phyloP scores from a whole-genome alignment of 192 early-diverging fungal genomes.

The Paraglomus brasilianum region DNA sequence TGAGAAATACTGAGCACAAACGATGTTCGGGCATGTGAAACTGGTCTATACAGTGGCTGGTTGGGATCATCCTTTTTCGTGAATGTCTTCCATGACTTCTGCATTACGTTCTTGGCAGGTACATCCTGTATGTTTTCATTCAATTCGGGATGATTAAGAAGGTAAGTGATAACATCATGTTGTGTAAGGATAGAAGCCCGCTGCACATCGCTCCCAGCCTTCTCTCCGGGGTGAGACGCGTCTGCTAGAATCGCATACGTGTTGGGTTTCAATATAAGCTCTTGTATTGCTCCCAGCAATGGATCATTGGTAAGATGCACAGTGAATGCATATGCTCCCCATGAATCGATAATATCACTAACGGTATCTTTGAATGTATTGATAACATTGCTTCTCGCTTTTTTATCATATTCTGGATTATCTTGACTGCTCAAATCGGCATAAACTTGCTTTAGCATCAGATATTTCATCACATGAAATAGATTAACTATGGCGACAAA shows the following conservation, averaged over 20 bases:
- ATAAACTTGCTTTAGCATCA: neutral
- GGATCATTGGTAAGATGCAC: neutral
- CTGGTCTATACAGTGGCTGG: neutral
- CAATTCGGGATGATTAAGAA: too few species aligned
- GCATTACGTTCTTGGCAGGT: constrained; percentile 13
- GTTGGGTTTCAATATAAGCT: neutral
- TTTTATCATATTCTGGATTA: neutral
- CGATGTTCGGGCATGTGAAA: neutral
- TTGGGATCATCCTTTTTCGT: constrained; percentile 15
- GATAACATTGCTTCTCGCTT: neutral
- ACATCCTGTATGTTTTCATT: neutral
- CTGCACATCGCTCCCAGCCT: neutral
- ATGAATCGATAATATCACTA: neutral
- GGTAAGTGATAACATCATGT: constrained; percentile 6
- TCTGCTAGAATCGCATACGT: neutral
- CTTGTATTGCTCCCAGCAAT: neutral
- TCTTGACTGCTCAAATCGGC: neutral
- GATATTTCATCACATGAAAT: neutral
- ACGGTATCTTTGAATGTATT: neutral
- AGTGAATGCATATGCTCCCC: neutral
- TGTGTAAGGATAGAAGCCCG: neutral
- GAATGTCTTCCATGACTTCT: constrained; percentile 6
- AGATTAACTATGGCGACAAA: constrained; percentile 7
- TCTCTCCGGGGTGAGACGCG: neutral
- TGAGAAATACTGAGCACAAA: neutral